Evolutionary conservation across 768 basidiomycete species (phyloP).

Genomic region (Russula earlei): DNA sequence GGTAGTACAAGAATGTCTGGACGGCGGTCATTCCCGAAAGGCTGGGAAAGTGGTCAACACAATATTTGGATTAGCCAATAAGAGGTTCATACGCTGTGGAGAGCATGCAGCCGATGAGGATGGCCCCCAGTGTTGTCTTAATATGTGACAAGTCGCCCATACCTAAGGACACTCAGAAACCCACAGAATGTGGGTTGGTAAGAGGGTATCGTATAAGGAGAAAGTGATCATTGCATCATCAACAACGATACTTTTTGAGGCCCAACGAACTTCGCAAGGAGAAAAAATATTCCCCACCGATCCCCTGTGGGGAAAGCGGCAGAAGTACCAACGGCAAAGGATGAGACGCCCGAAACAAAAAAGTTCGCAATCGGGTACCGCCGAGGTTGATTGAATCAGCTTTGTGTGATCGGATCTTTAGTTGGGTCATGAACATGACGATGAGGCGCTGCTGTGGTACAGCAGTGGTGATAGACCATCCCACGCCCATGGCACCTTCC

Average conservation of each 20-base stretch:
- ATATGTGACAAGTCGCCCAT: not conserved
- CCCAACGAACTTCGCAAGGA: no score
- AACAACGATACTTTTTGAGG: not conserved
- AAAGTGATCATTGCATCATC: not conserved
- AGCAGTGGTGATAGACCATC: no score
- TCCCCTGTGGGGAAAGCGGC: no score
- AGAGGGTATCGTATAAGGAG: not conserved
- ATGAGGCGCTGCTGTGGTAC: no score
- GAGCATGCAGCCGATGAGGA: constrained; percentile 2
- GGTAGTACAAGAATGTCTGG: constrained; percentile 11
- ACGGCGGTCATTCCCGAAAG: constrained; percentile 5
- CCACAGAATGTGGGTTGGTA: not conserved
- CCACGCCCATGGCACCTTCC: no score
- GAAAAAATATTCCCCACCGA: no score
- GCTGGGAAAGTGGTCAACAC: not conserved
- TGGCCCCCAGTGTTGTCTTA: constrained; percentile 8
- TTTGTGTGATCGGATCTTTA: no score
- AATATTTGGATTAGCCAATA: not conserved
- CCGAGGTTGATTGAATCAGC: no score
- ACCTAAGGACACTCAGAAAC: not conserved
- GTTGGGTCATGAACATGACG: no score
- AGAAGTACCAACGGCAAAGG: no score
- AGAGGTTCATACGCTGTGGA: not conserved
- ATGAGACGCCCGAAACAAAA: no score
- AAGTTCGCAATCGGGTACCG: no score